Evolutionary conservation across 371 early-diverging fungal species (phyloP), one percentile per base, ranked within the genome.

Genomic region (Mortierella sp.): DNA sequence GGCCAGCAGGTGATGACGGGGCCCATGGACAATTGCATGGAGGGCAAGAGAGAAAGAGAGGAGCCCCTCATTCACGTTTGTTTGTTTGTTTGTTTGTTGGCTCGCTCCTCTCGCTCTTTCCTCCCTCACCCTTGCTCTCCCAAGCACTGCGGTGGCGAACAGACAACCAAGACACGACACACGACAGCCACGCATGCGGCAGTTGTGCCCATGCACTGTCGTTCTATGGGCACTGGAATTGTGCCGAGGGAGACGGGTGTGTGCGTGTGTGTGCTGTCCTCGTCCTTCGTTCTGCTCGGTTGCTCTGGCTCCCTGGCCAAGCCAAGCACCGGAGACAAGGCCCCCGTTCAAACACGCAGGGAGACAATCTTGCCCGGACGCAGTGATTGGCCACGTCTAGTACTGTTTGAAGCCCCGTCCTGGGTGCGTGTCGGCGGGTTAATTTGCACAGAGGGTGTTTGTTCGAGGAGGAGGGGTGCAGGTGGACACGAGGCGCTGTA

Each of bases 81-180:
- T 64, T 75, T 48, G n/a, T 59, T 8, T 46, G 48, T 55, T 28
- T 34, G 21, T 21, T 16, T 13, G 16, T 53, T 53, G 53, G 53
- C 64, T 50, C 37, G 24, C 69, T 34, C 19, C 75, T 75, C 61
- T 9, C 69, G 51, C 28, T 54, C 69, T 0, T 31, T 64, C 50
- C 46, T 74, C 50, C 48, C 51, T 3, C 14, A 44, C 59, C 9
- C 44, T 26, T 44, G 59, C 75, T 46, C 24, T 73, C 73, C 59
- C 57, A 13, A 19, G 57, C 31, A 59, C 28, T 28, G n/a, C 54
- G 37, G 31, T 31, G 26, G 26, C 48, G 48, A 21, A 48, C 71
- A 51, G 53, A 71, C 31, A 31, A 37, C 40, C n/a, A 70, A 59
- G 10, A 59, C 44, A 37, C 48, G 48, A 46, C 48, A 59, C 57